Percentiles rank a stretch among this genome's conserved stretches.
These are phyloP conservation scores for Austroboletus novae-zelandiae DNA, from an alignment of 1,284 basidiomycete genomes.

Conservation along the genomic window DNA sequence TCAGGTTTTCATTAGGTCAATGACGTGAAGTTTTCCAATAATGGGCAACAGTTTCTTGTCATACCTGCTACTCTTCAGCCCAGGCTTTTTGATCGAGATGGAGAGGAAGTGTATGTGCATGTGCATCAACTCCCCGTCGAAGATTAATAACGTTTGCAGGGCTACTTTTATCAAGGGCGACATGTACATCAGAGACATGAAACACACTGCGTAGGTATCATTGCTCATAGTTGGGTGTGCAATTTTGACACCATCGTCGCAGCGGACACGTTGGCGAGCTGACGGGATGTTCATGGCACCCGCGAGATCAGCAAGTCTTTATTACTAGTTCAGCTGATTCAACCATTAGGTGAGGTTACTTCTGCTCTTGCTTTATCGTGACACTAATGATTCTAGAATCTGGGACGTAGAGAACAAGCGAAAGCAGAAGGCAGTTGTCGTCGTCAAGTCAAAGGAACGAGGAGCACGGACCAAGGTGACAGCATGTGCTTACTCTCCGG, in stretches of 20 bases:
- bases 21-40: conserved; percentile 84
- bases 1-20: conserved; percentile 59
- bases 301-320: conserved; percentile 78
- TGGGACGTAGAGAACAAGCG: conserved; percentile 90
- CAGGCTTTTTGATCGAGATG: conserved; percentile 87
- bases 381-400: conserved; percentile 52
- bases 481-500: conserved; percentile 80
- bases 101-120: conserved; percentile 78
- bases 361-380: background rate
- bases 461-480: conserved; percentile 95
- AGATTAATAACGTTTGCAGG: conserved; percentile 55
- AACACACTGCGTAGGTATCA: conserved; percentile 81
- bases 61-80: conserved; percentile 88
- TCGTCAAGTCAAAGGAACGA: conserved; percentile 93
- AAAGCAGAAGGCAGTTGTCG: conserved; percentile 92
- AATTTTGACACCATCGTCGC: conserved; percentile 11
- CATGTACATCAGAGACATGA: conserved; percentile 98
- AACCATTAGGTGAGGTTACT: conserved; percentile 72
- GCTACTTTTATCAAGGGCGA: conserved; percentile 93
- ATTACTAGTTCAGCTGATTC: conserved; percentile 94
- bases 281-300: conserved; percentile 90
- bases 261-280: conserved; percentile 96
- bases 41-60: conserved; percentile 82
- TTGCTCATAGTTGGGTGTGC: conserved; percentile 1
- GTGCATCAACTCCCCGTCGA: conserved; percentile 35